Base-by-base conservation (phyloP, 768 basidiomycete genomes). In the Suillus americanus region DNA sequence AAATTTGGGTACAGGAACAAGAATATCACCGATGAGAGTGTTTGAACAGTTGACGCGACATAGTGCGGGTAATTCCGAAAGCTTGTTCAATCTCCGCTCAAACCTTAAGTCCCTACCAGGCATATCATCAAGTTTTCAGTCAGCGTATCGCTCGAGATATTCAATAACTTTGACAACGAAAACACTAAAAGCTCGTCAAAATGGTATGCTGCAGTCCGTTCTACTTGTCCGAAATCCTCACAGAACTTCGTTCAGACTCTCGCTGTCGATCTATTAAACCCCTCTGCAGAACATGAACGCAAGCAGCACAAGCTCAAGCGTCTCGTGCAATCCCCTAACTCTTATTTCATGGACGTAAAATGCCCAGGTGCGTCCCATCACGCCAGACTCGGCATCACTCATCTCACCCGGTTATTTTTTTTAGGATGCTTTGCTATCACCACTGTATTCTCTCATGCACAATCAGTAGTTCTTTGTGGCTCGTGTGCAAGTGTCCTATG, bases 261-360 rank as follows among this genome's bases (percentile, higher is more conserved):
- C 83, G 95, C 94, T 79, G 79, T 97, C 78, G 97, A 99, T 82
- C 91, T 99, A 79, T 90, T 99, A 79, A 93, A 99, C 89, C 97
- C 95, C 72, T 91, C 94, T 65, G 80, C 86, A 70, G 92, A 94
- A 78, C 80, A 87, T 72, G 92, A 97, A 82, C 89, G 82, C 80
- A 89, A 84, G 79, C 90, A 88, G 79, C 97, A 99, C 91, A 99
- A 99, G 86, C 92, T 98, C 79, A 99, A 99, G 88, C 91, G 95
- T 78, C 90, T 99, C 73, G 97, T 99, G 72, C 97, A 98, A 82
- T 90, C 90, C 61, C 97, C 97, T 69, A 95, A 98, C 82, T 99
- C 97, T 41, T 99, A 94, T 83, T 99, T 99, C 83, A 99, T 99
- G 97, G 97, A 99, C 74, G 96, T 99, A 73, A 99, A 99, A 81